Conservation (phyloP, 2,329 filamentous ascomycete genomes). For the Akanthomyces dipterigenus region DNA sequence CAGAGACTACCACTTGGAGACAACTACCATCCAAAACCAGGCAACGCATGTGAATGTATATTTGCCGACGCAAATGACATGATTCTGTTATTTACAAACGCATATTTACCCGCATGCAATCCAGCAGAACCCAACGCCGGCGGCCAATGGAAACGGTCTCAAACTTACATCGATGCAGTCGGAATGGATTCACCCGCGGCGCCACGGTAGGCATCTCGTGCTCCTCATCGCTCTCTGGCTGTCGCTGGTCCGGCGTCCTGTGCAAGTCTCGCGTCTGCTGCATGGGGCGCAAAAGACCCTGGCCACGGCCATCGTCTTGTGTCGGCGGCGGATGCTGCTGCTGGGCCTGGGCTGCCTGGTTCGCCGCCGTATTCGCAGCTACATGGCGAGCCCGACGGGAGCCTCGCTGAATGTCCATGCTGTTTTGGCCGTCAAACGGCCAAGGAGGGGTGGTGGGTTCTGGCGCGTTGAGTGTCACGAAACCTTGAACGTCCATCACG, state of each 20-base stretch:
- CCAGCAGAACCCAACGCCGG: background rate
- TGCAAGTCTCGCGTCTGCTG: constrained; percentile 14
- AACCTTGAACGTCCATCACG: background rate
- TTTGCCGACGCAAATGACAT: background rate
- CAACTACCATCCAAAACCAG: background rate
- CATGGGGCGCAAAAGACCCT: background rate
- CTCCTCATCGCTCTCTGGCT: constrained; percentile 12
- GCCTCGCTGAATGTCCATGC: constrained; percentile 26
- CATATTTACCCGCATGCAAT: background rate
- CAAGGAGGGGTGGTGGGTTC: background rate
- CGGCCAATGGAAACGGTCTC: background rate
- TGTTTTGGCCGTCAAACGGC: background rate
- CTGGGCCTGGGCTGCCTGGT: constrained; percentile 10
- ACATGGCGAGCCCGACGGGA: constrained; percentile 26
- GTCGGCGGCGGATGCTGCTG: constrained; percentile 9
- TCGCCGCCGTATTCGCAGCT: constrained; percentile 19
- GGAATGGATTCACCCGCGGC: constrained; percentile 30
- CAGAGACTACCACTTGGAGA: background rate
- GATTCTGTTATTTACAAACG: background rate
- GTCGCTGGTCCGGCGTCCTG: constrained; percentile 22
- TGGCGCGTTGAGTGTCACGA: background rate
- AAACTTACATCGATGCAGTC: constrained; percentile 30
- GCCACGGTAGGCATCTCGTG: constrained; percentile 18
- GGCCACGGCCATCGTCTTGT: background rate
- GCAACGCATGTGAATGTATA: too few relatives aligned